Evolutionary conservation across 805 yeast species (phyloP).

Genomic region (Cyberlindnera xylosilytica): DNA sequence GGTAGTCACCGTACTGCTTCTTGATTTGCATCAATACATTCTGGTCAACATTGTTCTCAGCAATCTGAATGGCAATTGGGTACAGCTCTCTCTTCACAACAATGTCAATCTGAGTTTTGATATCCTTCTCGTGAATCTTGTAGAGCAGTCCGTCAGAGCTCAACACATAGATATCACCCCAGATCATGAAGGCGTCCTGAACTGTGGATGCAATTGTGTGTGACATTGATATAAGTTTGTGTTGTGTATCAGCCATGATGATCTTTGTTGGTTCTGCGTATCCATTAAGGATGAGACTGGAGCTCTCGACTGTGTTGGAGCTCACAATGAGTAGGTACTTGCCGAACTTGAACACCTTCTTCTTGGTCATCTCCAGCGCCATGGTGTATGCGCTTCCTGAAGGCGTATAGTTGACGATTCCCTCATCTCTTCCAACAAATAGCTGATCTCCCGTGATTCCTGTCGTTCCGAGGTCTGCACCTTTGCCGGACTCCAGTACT

Average conservation of each 20-base stretch:
- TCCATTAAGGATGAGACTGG: slow-evolving; percentile 31
- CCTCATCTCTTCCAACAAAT: slow-evolving; percentile 63
- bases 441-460: slow-evolving; percentile 45
- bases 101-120: slow-evolving; percentile 65
- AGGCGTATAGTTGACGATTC: slow-evolving; percentile 58
- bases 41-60: slow-evolving; percentile 33
- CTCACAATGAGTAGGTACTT: slow-evolving; percentile 61
- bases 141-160: slow-evolving; percentile 76
- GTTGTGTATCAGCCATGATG: slow-evolving; percentile 62
- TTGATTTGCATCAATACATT: slow-evolving; percentile 39
- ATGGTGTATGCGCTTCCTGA: slow-evolving; percentile 52
- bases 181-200: slow-evolving; percentile 51
- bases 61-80: slow-evolving; percentile 69
- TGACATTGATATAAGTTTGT: slow-evolving; percentile 68
- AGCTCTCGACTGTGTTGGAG: slow-evolving; percentile 36
- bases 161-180: slow-evolving; percentile 58
- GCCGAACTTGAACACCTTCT: slow-evolving; percentile 44
- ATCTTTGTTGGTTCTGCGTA: slow-evolving; percentile 48
- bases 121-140: slow-evolving; percentile 60
- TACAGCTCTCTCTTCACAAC: slow-evolving; percentile 68
- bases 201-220: slow-evolving; percentile 67
- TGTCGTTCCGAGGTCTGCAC: slow-evolving; percentile 44
- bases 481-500: slow-evolving; percentile 41
- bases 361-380: slow-evolving; percentile 55
- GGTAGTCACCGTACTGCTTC: slow-evolving; percentile 65